phyloP scores from a whole-genome alignment of 169 alveolate genomes.

The Plasmodium vinckei region DNA sequence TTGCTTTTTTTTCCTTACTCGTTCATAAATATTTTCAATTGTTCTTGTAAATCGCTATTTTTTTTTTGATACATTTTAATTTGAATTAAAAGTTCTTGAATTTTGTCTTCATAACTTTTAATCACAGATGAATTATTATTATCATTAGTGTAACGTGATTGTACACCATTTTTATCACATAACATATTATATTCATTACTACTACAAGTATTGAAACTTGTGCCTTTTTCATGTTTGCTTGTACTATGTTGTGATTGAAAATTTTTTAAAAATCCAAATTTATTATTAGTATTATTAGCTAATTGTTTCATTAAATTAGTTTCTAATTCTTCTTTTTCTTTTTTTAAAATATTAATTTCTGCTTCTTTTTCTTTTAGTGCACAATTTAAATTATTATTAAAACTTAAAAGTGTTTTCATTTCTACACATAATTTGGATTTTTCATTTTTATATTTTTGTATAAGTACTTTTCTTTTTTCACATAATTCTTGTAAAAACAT shows the following conservation, averaged over 20 bases:
- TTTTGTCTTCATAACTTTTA: slow-evolving; percentile 51
- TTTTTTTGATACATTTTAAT: slow-evolving; percentile 65
- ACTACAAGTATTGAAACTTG: background rate
- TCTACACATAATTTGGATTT: slow-evolving; percentile 55
- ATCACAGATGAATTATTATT: slow-evolving; percentile 5
- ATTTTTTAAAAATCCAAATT: slow-evolving; percentile 14
- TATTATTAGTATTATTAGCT: slow-evolving; percentile 15
- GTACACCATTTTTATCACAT: background rate
- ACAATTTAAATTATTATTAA: slow-evolving; percentile 63
- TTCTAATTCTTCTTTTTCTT: slow-evolving; percentile 73
- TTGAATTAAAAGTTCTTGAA: slow-evolving; percentile 37
- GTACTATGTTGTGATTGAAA: background rate
- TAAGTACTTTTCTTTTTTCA: slow-evolving; percentile 58
- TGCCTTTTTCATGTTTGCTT: background rate
- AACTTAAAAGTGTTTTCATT: slow-evolving; percentile 60
- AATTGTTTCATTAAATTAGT: slow-evolving; percentile 42
- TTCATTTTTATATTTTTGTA: slow-evolving; percentile 69
- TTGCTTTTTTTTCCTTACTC: slow-evolving; percentile 4
- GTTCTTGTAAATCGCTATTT: slow-evolving; percentile 73
- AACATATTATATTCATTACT: background rate
- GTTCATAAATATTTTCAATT: slow-evolving; percentile 61
- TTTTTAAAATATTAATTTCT: slow-evolving; percentile 57
- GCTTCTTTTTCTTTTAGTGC: slow-evolving; percentile 73
- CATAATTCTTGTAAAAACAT: slow-evolving; percentile 53
- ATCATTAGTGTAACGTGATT: background rate